phyloP scores from a whole-genome alignment of 192 early-diverging fungal species.

The Mortierella hygrophila region DNA sequence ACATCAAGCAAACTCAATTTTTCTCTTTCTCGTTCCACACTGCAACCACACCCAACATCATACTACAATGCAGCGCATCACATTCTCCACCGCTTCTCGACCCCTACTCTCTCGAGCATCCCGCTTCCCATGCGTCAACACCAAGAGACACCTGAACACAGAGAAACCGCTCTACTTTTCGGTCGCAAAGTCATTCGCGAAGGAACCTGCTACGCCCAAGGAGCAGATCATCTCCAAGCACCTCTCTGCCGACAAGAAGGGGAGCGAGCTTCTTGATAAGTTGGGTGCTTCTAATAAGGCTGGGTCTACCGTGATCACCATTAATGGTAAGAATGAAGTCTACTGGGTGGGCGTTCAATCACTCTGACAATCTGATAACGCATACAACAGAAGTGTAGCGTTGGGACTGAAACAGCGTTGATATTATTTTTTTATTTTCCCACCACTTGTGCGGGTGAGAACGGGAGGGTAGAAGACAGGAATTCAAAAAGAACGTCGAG shows the following conservation, averaged over 20 bases:
- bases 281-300: conserved; percentile 5
- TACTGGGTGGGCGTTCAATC: neutral
- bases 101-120: neutral
- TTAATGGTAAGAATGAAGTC: conserved; percentile 3
- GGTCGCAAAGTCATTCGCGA: neutral
- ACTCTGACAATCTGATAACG: neutral
- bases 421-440: too few relatives aligned
- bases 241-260: conserved; percentile 3
- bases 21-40: neutral
- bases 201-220: conserved; percentile 3
- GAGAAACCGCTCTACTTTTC: conserved; percentile 24
- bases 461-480: neutral
- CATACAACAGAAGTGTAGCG: neutral
- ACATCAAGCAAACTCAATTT: conserved; percentile 10
- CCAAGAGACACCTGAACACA: conserved; percentile 15
- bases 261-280: conserved; percentile 17
- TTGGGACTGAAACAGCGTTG: neutral
- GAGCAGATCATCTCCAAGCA: neutral
- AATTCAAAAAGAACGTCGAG: neutral
- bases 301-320: conserved; percentile 23
- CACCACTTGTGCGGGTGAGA: neutral
- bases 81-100: neutral
- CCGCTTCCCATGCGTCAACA: neutral
- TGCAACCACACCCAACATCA: neutral
- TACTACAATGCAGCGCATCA: conserved; percentile 16